Percentiles rank a stretch among this genome's conserved stretches.
Conservation (phyloP, 805 yeast species). For the Zygosaccharomyces bailii region DNA sequence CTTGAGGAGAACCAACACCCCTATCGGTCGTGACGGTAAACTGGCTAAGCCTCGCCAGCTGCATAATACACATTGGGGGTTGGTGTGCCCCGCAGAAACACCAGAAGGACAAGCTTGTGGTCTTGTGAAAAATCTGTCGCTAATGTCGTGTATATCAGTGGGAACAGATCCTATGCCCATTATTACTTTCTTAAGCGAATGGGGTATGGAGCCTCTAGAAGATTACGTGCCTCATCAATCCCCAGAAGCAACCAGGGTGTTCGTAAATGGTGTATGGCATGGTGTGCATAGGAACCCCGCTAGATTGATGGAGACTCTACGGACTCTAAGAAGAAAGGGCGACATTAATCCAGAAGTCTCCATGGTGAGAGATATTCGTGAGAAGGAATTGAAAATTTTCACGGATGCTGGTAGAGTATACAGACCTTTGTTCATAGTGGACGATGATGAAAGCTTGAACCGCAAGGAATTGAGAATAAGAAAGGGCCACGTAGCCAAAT, state of each 20-base stretch:
- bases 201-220: conserved; percentile 99
- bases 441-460: conserved; percentile 70
- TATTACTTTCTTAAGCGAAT: conserved; percentile 87
- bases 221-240: conserved; percentile 91
- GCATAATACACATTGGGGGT: conserved; percentile 99
- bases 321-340: conserved; percentile 88
- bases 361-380: conserved; percentile 94
- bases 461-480: conserved; percentile 69
- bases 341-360: conserved; percentile 96
- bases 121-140: conserved; percentile 88
- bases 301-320: conserved; percentile 84
- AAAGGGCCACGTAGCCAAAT: conserved; percentile 75
- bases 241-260: conserved; percentile 88
- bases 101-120: conserved; percentile 99
- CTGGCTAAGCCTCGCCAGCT: conserved; percentile 98
- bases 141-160: conserved; percentile 97
- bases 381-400: conserved; percentile 90
- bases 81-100: conserved; percentile 99
- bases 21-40: conserved; percentile 99
- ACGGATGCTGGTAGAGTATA: conserved; percentile 99
- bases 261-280: conserved; percentile 98
- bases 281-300: conserved; percentile 98
- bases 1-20: conserved; percentile 97
- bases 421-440: conserved; percentile 92
- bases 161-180: conserved; percentile 98